Evolutionary conservation across 2,329 filamentous ascomycete species (phyloP).

Genomic region (Westerdykella aurantiaca): DNA sequence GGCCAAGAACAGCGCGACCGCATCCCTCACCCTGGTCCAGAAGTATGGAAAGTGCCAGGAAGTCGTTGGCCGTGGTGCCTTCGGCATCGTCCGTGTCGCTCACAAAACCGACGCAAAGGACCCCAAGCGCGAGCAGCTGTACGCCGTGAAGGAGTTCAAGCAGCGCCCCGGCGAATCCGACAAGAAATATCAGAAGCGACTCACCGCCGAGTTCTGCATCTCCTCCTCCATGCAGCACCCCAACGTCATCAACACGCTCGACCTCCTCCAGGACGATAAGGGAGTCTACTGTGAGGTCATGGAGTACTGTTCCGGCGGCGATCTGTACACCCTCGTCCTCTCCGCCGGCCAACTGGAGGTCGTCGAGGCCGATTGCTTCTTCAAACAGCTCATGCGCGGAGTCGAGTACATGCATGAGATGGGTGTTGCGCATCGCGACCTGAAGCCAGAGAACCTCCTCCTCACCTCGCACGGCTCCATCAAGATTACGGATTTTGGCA

Average conservation of each 20-base stretch:
- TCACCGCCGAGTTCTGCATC: conserved; percentile 97
- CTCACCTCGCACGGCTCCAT: conserved; percentile 86
- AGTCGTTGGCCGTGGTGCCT: conserved; percentile 89
- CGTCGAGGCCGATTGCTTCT: conserved; percentile 91
- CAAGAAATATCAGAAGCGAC: conserved; percentile 95
- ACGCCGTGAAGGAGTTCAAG: conserved; percentile 97
- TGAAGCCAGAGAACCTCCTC: conserved; percentile 95
- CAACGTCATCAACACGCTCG: conserved; percentile 96
- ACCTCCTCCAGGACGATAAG: conserved; percentile 91
- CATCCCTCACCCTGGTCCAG: conserved; percentile 75
- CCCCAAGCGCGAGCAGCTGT: conserved; percentile 74
- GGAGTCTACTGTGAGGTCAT: conserved; percentile 98
- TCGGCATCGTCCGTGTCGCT: conserved; percentile 94
- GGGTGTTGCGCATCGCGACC: conserved; percentile 93
- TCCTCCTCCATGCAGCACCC: conserved; percentile 94
- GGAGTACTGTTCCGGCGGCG: conserved; percentile 96
- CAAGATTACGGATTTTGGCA: conserved; percentile 98
- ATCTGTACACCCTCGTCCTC: conserved; percentile 88
- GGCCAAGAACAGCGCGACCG: conserved; percentile 72
- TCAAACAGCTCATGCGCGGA: conserved; percentile 98
- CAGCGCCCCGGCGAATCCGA: conserved; percentile 88
- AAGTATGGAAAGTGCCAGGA: conserved; percentile 99
- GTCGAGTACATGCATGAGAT: conserved; percentile 99
- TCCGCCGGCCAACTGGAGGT: conserved; percentile 88
- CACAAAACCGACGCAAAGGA: conserved; percentile 88